Base-by-base conservation (phyloP, 2,329 filamentous ascomycete species). In the Fusarium sp. region DNA sequence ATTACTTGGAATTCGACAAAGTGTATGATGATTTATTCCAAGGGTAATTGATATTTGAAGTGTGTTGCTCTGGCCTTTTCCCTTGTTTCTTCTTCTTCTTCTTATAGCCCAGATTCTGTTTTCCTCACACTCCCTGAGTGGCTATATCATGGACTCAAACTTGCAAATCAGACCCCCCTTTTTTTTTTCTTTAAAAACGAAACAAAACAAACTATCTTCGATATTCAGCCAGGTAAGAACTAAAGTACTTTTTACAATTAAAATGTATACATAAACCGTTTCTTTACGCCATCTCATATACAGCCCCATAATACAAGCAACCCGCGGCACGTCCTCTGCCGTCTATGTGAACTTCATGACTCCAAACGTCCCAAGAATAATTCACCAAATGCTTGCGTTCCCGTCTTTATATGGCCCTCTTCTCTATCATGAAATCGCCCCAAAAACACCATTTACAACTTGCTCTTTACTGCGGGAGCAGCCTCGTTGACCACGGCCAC, bases 401-500 rank as follows among this genome's bases (percentile, higher is more conserved):
- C 61, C 52, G 39, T 57, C 50, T 70, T 65, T 71, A 71, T 71
- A 51, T 39, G 39, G 46, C 61, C 50, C 39, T 51, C 51, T 63
- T 36, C 46, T 68, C 63, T 70, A 69, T 70, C 56, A 51, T 54
- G 44, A 68, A 66, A 64, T 25, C 53, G 33, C 46, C 61, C 67
- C 50, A 41, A 44, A 7, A 43, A 50, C 32, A 36, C 56, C 41
- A 25, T 69, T 71, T 54, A 77, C 49, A 77, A 60, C 62, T 77
- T 77, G 71, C 73, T 75, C 57, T 68, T 73, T 25, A 60, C 39
- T 25, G 47, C 59, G 4, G 59, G 49, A 15, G 54, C 43, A 15
- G 88, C 85, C 66, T 93, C 88, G 9, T 91, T 87, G 1, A 91
- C 92, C 27, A 97, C 80, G 29, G 88, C 86, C 13, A 93, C 88